Conservation (phyloP, 148 eudicot genomes). For the Cornus florida region DNA sequence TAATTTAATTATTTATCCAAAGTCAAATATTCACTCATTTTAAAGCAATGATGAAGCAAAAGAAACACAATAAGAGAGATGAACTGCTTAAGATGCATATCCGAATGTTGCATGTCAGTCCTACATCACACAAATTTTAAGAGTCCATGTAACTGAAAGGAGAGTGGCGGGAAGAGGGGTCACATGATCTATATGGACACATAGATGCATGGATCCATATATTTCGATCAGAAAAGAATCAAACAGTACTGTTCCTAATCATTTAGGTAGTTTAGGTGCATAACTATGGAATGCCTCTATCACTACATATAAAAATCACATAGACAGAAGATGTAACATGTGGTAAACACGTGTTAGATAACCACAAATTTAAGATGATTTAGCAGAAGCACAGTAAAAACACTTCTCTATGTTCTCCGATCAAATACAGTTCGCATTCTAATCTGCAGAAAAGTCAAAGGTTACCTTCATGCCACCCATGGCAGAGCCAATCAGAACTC, state of each 20-base stretch:
- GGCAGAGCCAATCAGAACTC: constrained; percentile 92
- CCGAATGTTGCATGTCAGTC: too few relatives aligned
- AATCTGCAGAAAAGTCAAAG: not conserved
- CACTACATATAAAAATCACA: constrained; percentile 5
- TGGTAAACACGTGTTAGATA: not conserved
- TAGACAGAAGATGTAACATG: not conserved
- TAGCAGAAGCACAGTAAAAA: constrained; percentile 4
- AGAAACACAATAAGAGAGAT: too few relatives aligned
- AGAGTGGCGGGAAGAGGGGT: too few relatives aligned
- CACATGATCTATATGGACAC: too few relatives aligned
- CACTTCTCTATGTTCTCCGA: not conserved
- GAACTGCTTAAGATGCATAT: too few relatives aligned
- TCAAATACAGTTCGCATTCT: not conserved
- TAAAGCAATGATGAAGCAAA: too few relatives aligned
- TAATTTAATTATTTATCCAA: too few relatives aligned
- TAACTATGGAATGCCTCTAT: not conserved
- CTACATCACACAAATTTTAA: too few relatives aligned
- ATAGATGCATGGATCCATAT: too few relatives aligned
- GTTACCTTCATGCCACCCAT: constrained; percentile 98
- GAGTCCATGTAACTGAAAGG: not conserved
- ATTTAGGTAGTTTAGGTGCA: not conserved
- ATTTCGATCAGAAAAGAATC: too few relatives aligned
- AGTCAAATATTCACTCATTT: too few relatives aligned
- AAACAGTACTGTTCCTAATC: not conserved
- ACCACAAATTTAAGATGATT: constrained; percentile 1